Conservation (phyloP, 805 yeast genomes). For the Torulaspora quercuum region DNA sequence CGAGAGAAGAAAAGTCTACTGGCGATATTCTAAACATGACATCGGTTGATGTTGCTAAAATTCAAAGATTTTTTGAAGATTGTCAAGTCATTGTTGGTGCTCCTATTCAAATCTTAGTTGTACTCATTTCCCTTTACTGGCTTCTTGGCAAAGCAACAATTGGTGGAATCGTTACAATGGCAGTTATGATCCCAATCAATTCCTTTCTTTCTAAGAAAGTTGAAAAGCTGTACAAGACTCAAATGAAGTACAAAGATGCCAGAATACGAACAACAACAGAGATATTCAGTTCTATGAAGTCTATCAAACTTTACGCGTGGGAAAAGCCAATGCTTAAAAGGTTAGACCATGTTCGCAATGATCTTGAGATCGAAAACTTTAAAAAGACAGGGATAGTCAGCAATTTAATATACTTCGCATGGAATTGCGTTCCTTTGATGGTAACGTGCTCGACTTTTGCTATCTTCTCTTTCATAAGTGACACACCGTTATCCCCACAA, state of each 20-base stretch:
- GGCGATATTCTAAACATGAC: slow-evolving; percentile 79
- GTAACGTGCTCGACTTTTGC: slow-evolving; percentile 62
- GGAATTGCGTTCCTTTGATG: slow-evolving; percentile 63
- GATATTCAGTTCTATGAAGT: slow-evolving; percentile 55
- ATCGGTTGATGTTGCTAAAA: slow-evolving; percentile 68
- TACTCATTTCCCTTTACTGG: slow-evolving; percentile 51
- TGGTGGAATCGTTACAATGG: slow-evolving; percentile 53
- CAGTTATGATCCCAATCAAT: slow-evolving; percentile 57
- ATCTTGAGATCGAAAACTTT: slow-evolving; percentile 51
- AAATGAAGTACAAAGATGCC: slow-evolving; percentile 60
- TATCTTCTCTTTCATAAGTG: slow-evolving; percentile 46
- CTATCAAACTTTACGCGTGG: slow-evolving; percentile 68
- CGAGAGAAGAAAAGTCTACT: slow-evolving; percentile 56
- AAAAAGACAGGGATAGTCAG: slow-evolving; percentile 47
- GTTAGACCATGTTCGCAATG: slow-evolving; percentile 52
- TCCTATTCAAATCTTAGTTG: slow-evolving; percentile 53
- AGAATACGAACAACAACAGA: slow-evolving; percentile 61
- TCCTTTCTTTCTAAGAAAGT: slow-evolving; percentile 45
- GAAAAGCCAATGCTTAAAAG: slow-evolving; percentile 59
- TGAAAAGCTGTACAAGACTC: slow-evolving; percentile 47
- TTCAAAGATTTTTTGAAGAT: slow-evolving; percentile 56
- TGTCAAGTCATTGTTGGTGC: slow-evolving; percentile 55
- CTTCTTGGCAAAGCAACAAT: slow-evolving; percentile 57
- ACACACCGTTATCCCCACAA: slow-evolving; percentile 58
- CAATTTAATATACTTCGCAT: slow-evolving; percentile 50